Evolutionary conservation across 2,329 filamentous ascomycete species (phyloP).

Genomic region (Talaromyces sp.): DNA sequence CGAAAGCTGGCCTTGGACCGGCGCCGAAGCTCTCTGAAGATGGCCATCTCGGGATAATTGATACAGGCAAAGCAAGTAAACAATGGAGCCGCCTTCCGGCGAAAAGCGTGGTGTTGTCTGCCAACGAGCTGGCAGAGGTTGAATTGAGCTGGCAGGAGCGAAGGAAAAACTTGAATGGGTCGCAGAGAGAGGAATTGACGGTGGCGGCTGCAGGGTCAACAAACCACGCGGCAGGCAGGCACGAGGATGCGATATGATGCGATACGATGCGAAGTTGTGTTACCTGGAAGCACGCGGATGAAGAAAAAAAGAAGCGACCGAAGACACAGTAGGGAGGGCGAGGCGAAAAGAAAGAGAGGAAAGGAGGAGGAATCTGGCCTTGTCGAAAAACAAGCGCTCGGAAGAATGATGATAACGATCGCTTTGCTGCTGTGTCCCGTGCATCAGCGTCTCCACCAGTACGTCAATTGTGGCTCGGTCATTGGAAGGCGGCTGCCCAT

Average conservation of each 20-base stretch:
- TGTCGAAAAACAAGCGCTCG: background rate
- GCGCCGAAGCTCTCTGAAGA: slow-evolving; percentile 71
- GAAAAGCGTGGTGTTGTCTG: background rate
- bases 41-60: slow-evolving; percentile 42
- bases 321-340: background rate
- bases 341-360: background rate
- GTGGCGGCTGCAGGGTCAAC: background rate
- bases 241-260: background rate
- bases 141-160: background rate
- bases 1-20: slow-evolving; percentile 71
- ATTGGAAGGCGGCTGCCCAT: background rate
- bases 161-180: background rate
- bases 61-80: background rate
- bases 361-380: background rate
- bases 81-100: slow-evolving; percentile 9
- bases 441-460: background rate
- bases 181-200: background rate
- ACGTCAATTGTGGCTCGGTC: background rate
- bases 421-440: background rate
- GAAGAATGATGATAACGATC: background rate
- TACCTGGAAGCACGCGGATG: background rate
- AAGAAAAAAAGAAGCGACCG: background rate
- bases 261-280: background rate
- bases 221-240: background rate
- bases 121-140: background rate